A percentile compares a stretch with the other conserved stretches of the same genome.
Evolutionary conservation across 106 monocot genomes (phyloP).

Genomic region (Dioscorea dumetorum): DNA sequence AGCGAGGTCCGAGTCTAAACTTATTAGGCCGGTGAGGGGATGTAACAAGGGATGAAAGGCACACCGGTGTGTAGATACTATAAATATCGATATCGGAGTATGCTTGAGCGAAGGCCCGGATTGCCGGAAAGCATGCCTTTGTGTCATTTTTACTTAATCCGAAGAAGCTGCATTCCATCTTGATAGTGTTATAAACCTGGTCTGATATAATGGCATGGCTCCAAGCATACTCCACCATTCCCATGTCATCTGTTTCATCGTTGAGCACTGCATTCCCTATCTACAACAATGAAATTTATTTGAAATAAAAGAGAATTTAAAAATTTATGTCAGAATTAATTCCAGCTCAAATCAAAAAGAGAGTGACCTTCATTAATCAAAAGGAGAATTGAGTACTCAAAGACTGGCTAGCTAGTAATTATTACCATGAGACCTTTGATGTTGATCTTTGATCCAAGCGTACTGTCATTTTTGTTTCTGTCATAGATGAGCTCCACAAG

Average conservation of each 20-base stretch:
- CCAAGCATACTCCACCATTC: slow-evolving; percentile 97
- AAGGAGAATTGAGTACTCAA: neutral
- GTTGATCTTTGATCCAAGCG: slow-evolving; percentile 28
- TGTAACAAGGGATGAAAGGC: slow-evolving; percentile 39
- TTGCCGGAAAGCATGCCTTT: slow-evolving; percentile 41
- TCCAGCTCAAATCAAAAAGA: no score
- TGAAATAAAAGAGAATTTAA: no score
- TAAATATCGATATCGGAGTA: slow-evolving; percentile 82
- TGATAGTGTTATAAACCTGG: slow-evolving; percentile 48
- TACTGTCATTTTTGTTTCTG: slow-evolving; percentile 44
- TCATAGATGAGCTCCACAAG: slow-evolving; percentile 68
- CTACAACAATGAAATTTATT: slow-evolving; percentile 20
- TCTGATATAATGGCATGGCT: slow-evolving; percentile 96
- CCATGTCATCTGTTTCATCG: slow-evolving; percentile 70
- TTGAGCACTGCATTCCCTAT: slow-evolving; percentile 93
- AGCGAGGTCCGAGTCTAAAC: slow-evolving; percentile 25
- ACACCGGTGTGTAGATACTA: slow-evolving; percentile 86
- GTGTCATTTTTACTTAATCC: slow-evolving; percentile 4
- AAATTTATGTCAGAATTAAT: no score
- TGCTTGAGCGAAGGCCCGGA: slow-evolving; percentile 42
- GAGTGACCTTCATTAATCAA: neutral
- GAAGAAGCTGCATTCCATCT: slow-evolving; percentile 51
- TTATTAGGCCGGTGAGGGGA: neutral
- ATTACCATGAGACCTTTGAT: slow-evolving; percentile 86
- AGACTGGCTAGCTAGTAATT: no score